Evolutionary conservation across 2,329 filamentous ascomycete genomes (phyloP), one percentile per base, ranked within the genome.

Genomic region (Rutstroemia sp.): DNA sequence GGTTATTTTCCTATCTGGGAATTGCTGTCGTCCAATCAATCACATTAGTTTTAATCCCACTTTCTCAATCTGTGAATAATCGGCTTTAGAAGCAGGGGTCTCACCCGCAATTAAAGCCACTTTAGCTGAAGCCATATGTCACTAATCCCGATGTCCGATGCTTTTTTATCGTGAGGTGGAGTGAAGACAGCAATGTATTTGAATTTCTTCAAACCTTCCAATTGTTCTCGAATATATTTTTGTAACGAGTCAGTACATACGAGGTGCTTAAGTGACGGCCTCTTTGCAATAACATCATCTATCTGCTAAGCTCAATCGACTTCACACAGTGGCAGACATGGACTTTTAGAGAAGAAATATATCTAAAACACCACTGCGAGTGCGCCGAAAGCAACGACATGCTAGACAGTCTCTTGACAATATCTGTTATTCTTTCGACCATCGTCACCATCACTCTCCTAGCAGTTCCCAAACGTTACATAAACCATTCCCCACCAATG

Each of bases 401-500:
- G 67, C 54, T 67, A 25, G 67, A 68, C 41, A 34, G 60, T 14
- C 58, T 69, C 17, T 51, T 69, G 42, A 64, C 63, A 8, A 37
- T 69, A 42, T 65, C 65, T 2, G 61, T 69, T 4, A 49, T 68
- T 47, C 64, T 65, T 16, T 66, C 73, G 5, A 64, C 68, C 2
- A 67, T 66, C 27, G 54, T 73, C 16, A 66, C 66, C 3, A 41
- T 67, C 2, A 54, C 70, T 9, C 57, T 74, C 16, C 54, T 71
- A 5, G 55, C 72, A 53, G 59, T 72, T 5, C 73, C 73, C 2
- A 71, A 65, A 45, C 67, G 68, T 49, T 73, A 75, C 61, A 63
- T 70, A 39, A 70, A 69, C 50, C 67, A 69, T 38, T 71, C 72
- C 3, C 67, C 71, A 5, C 64, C 64, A 8, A 64, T 63, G 37